Evolutionary conservation across 2,329 filamentous ascomycete genomes (phyloP).

Genomic region (Neophaeococcomyces mojaviensis): DNA sequence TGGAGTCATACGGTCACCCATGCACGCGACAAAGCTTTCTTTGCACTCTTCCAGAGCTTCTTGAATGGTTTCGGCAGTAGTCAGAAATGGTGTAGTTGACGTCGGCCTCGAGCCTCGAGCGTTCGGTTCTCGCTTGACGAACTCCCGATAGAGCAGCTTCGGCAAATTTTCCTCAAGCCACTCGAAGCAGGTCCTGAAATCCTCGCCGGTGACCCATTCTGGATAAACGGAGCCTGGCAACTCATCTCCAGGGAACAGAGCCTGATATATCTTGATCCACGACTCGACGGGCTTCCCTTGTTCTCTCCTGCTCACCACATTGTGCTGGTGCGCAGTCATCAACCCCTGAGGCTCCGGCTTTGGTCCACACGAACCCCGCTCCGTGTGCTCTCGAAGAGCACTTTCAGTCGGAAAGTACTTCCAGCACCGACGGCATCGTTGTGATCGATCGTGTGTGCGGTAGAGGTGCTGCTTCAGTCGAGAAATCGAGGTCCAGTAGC

Average conservation of each 20-base stretch:
- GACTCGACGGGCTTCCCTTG: slow-evolving; percentile 4
- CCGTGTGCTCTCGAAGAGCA: slow-evolving; percentile 24
- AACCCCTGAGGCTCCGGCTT: slow-evolving; percentile 11
- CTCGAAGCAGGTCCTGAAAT: slow-evolving; percentile 1
- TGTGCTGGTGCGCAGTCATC: slow-evolving; percentile 13
- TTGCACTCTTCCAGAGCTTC: neutral
- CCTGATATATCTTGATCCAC: slow-evolving; percentile 14
- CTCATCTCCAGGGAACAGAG: slow-evolving; percentile 11
- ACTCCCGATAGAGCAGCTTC: neutral
- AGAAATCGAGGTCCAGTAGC: slow-evolving; percentile 21
- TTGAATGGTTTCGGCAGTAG: neutral
- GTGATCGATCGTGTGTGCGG: slow-evolving; percentile 16
- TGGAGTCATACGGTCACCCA: neutral
- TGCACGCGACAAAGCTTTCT: neutral
- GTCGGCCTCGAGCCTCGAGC: neutral
- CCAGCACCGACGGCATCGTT: slow-evolving; percentile 16
- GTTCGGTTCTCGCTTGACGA: neutral
- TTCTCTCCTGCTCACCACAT: slow-evolving; percentile 9
- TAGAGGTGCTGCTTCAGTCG: slow-evolving; percentile 24
- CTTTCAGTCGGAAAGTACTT: slow-evolving; percentile 14
- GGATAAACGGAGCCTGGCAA: slow-evolving; percentile 11
- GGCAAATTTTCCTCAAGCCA: neutral
- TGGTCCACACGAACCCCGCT: slow-evolving; percentile 17
- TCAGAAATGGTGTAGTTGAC: neutral
- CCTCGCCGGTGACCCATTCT: slow-evolving; percentile 8